These are phyloP conservation scores for Wickerhamiella vanderwaltii DNA, from an alignment of 805 yeast species.

Conservation along the genomic window DNA sequence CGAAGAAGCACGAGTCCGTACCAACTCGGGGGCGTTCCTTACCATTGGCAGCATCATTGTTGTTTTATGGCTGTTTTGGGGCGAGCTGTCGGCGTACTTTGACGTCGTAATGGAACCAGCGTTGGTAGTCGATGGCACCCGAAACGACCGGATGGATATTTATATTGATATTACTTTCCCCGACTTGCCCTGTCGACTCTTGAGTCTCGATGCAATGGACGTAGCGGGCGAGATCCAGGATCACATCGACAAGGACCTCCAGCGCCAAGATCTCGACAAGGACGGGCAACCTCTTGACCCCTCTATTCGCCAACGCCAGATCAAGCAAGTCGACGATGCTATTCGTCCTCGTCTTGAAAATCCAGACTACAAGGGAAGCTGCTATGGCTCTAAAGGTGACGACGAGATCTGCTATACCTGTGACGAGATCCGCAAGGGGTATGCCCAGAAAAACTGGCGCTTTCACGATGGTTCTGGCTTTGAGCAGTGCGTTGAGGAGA, in stretches of 20 bases:
- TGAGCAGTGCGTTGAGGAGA: slow-evolving; percentile 83
- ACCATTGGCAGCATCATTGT: slow-evolving; percentile 57
- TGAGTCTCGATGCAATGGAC: slow-evolving; percentile 81
- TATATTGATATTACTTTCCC: slow-evolving; percentile 77
- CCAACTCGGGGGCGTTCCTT: slow-evolving; percentile 82
- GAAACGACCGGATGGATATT: slow-evolving; percentile 64
- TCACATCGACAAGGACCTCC: slow-evolving; percentile 62
- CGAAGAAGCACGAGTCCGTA: slow-evolving; percentile 81
- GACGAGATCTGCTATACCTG: slow-evolving; percentile 77
- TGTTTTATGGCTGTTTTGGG: slow-evolving; percentile 48
- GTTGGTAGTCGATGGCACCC: slow-evolving; percentile 59
- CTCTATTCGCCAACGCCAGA: slow-evolving; percentile 34
- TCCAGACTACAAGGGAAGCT: slow-evolving; percentile 65
- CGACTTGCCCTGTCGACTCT: slow-evolving; percentile 64
- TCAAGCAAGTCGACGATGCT: slow-evolving; percentile 24
- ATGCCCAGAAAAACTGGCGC: slow-evolving; percentile 69
- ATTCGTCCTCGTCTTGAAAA: slow-evolving; percentile 24
- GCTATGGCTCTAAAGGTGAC: slow-evolving; percentile 66
- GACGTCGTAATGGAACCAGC: slow-evolving; percentile 62
- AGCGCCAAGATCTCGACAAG: slow-evolving; percentile 48
- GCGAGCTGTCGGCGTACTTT: slow-evolving; percentile 69
- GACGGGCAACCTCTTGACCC: slow-evolving; percentile 39
- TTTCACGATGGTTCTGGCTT: slow-evolving; percentile 80
- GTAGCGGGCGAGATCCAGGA: slow-evolving; percentile 72
- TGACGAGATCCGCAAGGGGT: slow-evolving; percentile 67